Evolutionary conservation across 2,329 filamentous ascomycete genomes (phyloP), one percentile per base, ranked within the genome.

Genomic region (Colletotrichum orbiculare): DNA sequence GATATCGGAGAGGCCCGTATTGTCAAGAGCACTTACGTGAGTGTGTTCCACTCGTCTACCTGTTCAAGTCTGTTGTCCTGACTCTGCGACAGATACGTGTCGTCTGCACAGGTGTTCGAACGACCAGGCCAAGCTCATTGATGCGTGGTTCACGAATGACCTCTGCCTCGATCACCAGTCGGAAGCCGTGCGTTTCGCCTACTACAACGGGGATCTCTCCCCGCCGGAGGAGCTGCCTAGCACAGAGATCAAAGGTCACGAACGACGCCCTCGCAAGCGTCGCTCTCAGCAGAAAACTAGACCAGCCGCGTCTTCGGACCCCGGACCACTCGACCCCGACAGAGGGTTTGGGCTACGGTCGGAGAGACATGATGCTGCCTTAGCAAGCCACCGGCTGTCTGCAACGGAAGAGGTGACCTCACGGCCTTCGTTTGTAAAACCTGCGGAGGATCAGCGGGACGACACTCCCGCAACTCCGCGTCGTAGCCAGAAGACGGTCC

Each of bases 11-110:
- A 54, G 64, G 54, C 12, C 64, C 60, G 38, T 67, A 64, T 17
- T 67, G 64, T 64, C 64, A 60, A 59, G 54, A 64, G 25, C 64
- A 67, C 50, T 33, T 64, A 41, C 15, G 64, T 67, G 55, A 59
- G 64, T 59, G 41, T 62, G 25, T 25, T 39, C 54, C 64, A 48
- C 59, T 37, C 15, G 35, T 33, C n/a, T 15, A 10, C 47, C 38
- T 9, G 12, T 34, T 8, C 37, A 7, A 17, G 43, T 17, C n/a
- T 54, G 35, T 34, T 35, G 41, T 49, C 37, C 59, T 63, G 48
- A 63, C 64, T 54, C 48, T 35, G 13, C 15, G 13, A 42, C 54
- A 66, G 64, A 66, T 54, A 66, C 60, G 54, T 66, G 64, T 47
- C 64, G 60, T n/a, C 47, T 49, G 17, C 55, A 54, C 25, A 46